Evolutionary conservation across 805 yeast genomes (phyloP), one percentile per base, ranked within the genome.

Genomic region (Wickerhamomyces subpelliculosus): DNA sequence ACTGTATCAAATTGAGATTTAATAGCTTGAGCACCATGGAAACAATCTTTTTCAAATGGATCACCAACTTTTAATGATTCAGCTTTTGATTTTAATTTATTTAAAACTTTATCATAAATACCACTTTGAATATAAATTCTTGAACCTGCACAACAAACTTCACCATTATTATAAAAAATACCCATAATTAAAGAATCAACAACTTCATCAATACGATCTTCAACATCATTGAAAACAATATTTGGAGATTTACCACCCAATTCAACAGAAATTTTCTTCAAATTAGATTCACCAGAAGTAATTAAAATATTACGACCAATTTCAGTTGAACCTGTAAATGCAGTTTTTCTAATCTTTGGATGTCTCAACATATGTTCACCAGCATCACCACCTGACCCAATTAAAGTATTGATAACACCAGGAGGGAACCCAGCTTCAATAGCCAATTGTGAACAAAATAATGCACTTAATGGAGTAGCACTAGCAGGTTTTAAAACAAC

Each of bases 81-180:
- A 55, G 39, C 58, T 51, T 47, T 54, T 9, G 42, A 35, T 28
- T 32, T 45, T 41, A 73, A 72, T 44, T 57, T 62, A 26, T 55
- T 54, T n/a, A 72, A 45, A 39, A 72, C 64, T 47, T 63, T 60
- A 37, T 73, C 77, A 57, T 72, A 72, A 36, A 73, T 52, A 17
- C 60, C 65, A 39, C 70, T 72, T 45, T 74, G 78, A 38, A 74
- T 65, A 49, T 70, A 71, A 35, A 74, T 57, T 54, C 80, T 66
- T 17, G 79, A 73, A 47, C 76, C 76, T 23, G 80, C 78, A 42
- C 77, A 70, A 55, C 80, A 74, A 46, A 74, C 76, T 57, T 74
- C 78, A 48, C 80, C 80, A 25, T 75, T 63, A 57, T 73, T 74
- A 61, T 64, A 72, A 60, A 67, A 72, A 40, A 74, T 73, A 45